Percentiles rank a stretch among this genome's conserved stretches.
Conservation (phyloP, 441 rosid species). For the Gossypium lobatum region DNA sequence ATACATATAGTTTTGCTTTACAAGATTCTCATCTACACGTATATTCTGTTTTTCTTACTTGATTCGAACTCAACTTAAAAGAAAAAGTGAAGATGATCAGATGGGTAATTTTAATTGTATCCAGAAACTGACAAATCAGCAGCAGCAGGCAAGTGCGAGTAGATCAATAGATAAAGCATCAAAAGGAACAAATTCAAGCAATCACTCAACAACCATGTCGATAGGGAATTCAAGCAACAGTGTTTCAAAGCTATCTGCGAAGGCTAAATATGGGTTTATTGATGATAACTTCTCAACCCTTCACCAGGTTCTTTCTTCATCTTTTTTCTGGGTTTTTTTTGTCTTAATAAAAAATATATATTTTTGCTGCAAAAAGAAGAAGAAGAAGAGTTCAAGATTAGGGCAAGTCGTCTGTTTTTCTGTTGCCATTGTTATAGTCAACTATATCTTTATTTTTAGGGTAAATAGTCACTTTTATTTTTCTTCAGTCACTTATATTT, state of each 20-base stretch:
- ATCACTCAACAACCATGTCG: not conserved
- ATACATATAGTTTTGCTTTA: not conserved
- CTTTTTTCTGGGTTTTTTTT: not conserved
- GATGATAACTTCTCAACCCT: conserved; percentile 29
- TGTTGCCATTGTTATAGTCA: no score
- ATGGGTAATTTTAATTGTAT: not conserved
- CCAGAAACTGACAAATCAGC: not conserved
- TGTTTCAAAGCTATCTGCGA: not conserved
- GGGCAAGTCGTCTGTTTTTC: no score
- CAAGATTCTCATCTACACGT: not conserved
- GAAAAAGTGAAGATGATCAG: not conserved
- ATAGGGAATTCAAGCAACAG: not conserved
- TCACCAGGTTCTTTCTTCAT: conserved; percentile 25
- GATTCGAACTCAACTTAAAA: not conserved
- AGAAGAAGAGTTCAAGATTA: no score
- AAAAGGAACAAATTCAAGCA: not conserved
- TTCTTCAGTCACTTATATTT: no score
- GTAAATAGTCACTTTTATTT: no score
- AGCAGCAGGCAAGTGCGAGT: not conserved
- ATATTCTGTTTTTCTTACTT: not conserved
- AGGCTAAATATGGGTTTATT: conserved; percentile 27
- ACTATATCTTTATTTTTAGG: no score
- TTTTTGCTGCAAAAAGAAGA: no score
- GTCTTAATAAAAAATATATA: not conserved
- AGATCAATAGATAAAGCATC: not conserved